A percentile compares a stretch with the other conserved stretches of the same genome.
These are phyloP conservation scores for Ambrosia hybrid DNA, from an alignment of 140 eudicot species.

Conservation along the genomic window DNA sequence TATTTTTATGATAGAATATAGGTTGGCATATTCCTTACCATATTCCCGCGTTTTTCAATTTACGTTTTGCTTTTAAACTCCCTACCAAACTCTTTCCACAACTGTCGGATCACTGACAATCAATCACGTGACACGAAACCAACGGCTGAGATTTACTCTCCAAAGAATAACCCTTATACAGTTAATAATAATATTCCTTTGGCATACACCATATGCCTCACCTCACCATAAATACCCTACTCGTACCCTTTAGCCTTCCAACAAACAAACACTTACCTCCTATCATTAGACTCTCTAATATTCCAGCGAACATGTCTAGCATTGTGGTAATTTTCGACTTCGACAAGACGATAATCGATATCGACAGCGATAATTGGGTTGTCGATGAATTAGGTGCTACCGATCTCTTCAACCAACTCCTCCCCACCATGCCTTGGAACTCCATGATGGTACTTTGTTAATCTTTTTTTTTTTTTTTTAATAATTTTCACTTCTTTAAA, in stretches of 20 bases:
- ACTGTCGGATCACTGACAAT: conserved; percentile 18
- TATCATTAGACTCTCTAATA: background rate
- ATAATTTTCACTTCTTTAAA: too few species aligned
- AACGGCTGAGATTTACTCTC: conserved; percentile 12
- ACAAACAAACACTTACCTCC: conserved; percentile 6
- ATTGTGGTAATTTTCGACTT: conserved; percentile 73
- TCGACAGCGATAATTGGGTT: conserved; percentile 55
- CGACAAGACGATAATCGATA: conserved; percentile 76
- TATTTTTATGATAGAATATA: conserved; percentile 2
- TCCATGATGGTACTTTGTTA: conserved; percentile 59
- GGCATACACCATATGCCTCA: conserved; percentile 22
- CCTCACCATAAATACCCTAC: conserved; percentile 29
- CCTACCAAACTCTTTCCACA: background rate
- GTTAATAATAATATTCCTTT: conserved; percentile 39
- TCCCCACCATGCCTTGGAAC: conserved; percentile 85
- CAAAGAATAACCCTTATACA: background rate
- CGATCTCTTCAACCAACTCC: conserved; percentile 60
- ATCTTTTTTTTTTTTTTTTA: background rate
- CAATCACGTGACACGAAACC: background rate
- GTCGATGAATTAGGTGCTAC: conserved; percentile 33
- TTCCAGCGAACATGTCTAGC: conserved; percentile 45
- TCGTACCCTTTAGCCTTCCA: background rate
- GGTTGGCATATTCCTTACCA: conserved; percentile 34
- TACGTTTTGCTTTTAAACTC: conserved; percentile 10
- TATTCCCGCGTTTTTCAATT: conserved; percentile 38